Conservation (phyloP, 257 asterid genomes). For the Solanum chilense region DNA sequence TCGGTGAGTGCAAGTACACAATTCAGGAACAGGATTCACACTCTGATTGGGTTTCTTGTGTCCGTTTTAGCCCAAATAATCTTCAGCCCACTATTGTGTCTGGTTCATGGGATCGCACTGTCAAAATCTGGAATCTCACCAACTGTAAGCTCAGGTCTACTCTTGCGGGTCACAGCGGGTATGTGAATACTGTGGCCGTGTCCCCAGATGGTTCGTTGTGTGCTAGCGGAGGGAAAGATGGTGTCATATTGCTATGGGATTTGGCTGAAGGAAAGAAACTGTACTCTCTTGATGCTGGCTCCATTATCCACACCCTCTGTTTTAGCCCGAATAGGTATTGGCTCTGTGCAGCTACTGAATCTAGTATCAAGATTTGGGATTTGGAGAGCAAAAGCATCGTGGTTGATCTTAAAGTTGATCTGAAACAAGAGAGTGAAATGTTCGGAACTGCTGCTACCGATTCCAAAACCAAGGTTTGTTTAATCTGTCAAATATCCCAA, state of each 20-base stretch:
- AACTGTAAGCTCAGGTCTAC: constrained; percentile 44
- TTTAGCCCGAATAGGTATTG: constrained; percentile 11
- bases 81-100: constrained; percentile 54
- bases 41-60: constrained; percentile 67
- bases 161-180: constrained; percentile 9
- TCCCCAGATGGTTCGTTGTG: constrained; percentile 17
- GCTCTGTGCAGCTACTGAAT: constrained; percentile 27
- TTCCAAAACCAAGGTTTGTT: constrained; percentile 38
- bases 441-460: constrained; percentile 12
- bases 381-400: constrained; percentile 47
- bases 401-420: constrained; percentile 52
- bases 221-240: constrained; percentile 14
- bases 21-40: constrained; percentile 51
- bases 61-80: constrained; percentile 50
- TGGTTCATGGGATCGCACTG: constrained; percentile 63
- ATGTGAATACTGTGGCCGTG: constrained; percentile 13
- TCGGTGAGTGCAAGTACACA: constrained; percentile 49
- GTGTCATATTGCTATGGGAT: constrained; percentile 51
- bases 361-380: constrained; percentile 72
- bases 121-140: constrained; percentile 59
- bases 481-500: background rate
- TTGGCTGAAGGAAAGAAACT: constrained; percentile 3
- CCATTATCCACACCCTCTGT: constrained; percentile 3
- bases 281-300: constrained; percentile 1
- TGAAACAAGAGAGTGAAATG: constrained; percentile 58